Base-by-base conservation (phyloP, 1,284 basidiomycete genomes). In the Tilletiopsis washingtonensis region DNA sequence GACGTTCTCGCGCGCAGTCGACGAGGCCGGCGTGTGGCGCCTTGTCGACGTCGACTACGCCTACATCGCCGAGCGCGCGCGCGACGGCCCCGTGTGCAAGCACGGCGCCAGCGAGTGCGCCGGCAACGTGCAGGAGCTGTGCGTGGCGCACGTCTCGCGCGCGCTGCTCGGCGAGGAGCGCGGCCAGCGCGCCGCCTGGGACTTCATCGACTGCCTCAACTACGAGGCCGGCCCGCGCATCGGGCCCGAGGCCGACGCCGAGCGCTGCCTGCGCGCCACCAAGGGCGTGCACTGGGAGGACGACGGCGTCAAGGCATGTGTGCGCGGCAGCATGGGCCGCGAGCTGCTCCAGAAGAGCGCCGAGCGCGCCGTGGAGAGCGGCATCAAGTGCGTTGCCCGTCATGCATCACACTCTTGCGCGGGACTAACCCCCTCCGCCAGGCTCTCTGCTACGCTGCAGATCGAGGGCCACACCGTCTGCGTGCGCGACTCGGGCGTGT, bases 101-200 rank as follows among this genome's bases (percentile, higher is more conserved):
- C 62, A 67, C 27, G 64, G 64, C 36, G 53, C 56, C 4, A 45
- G 48, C 15, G 64, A 67, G 43, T 67, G 64, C 36, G 52, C 46
- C 20, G 64, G 59, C 25, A 62, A 67, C 43, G 44, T 67, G 15
- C 64, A 67, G 20, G 61, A 67, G 51, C 61, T 67, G 14, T 67
- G 64, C 49, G 54, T 67, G 1, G 54, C n/a, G n/a, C n/a, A n/a
- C n/a, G n/a, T n/a, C n/a, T n/a, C n/a, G n/a, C n/a, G n/a, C n/a
- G n/a, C n/a, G n/a, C n/a, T n/a, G n/a, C n/a, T n/a, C n/a, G n/a
- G n/a, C n/a, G n/a, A n/a, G n/a, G n/a, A n/a, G n/a, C n/a, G n/a
- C n/a, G 62, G 61, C 5, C 62, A 65, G 45, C 53, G 56, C 23
- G 56, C 54, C 27, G 58, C 57, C 57, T 67, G 62, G 59, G 58